Percentiles rank a stretch among this genome's conserved stretches.
These are phyloP conservation scores for Populus alba DNA, from an alignment of 345 rosid species.

Conservation along the genomic window DNA sequence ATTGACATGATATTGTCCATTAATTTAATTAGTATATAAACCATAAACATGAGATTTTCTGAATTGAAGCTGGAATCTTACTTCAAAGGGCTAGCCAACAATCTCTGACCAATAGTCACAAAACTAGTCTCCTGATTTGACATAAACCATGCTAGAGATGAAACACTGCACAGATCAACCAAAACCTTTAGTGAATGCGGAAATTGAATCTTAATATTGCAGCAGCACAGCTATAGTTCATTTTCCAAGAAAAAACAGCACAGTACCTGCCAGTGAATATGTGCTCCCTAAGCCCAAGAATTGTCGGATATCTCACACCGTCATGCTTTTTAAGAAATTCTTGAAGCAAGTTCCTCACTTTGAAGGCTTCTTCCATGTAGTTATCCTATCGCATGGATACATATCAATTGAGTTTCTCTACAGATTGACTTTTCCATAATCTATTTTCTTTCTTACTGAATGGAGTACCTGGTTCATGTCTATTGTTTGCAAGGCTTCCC, in stretches of 20 bases:
- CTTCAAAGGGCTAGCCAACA: constrained; percentile 92
- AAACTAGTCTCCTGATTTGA: constrained; percentile 99
- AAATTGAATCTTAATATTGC: background rate
- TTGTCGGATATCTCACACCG: constrained; percentile 84
- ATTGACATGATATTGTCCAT: too few species aligned
- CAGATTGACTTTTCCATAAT: background rate
- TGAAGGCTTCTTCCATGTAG: constrained; percentile 98
- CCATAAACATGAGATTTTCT: background rate
- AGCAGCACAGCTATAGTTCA: background rate
- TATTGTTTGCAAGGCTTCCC: constrained; percentile 96
- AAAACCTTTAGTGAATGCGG: background rate
- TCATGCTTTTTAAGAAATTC: constrained; percentile 93
- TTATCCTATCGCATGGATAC: constrained; percentile 52
- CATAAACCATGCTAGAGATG: constrained; percentile 99
- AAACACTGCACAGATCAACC: constrained; percentile 60
- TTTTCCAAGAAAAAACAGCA: background rate
- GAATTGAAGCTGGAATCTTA: constrained; percentile 25
- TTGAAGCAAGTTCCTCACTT: constrained; percentile 91
- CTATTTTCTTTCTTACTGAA: background rate
- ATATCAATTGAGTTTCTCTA: too few species aligned
- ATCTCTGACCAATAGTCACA: constrained; percentile 95
- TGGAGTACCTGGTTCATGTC: constrained; percentile 91
- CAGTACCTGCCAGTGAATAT: constrained; percentile 94
- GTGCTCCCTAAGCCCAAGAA: constrained; percentile 96
- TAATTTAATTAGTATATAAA: background rate